Conservation (phyloP, 768 basidiomycete genomes). For the Phallus indusiatus region DNA sequence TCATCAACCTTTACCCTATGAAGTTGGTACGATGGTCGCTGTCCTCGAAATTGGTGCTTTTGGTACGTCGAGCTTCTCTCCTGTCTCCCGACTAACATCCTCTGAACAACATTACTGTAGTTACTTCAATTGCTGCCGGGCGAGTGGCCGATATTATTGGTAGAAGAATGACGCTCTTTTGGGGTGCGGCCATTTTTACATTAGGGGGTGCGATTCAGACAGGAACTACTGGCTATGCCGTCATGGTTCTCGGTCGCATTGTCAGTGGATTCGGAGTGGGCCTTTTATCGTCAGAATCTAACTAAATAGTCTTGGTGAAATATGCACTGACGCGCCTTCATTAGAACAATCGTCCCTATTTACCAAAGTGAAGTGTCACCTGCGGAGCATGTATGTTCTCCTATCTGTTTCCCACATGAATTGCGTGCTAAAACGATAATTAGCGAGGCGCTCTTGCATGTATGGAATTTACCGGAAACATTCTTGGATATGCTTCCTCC, state of each 20-base stretch:
- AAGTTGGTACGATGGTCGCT: constrained; percentile 93
- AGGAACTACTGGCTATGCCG: constrained; percentile 64
- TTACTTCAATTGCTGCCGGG: constrained; percentile 84
- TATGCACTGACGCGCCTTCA: constrained; percentile 10
- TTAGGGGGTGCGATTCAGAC: constrained; percentile 83
- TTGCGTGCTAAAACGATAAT: constrained; percentile 1
- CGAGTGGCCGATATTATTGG: constrained; percentile 82
- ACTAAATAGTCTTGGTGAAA: background rate
- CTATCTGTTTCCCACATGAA: background rate
- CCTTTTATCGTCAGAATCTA: constrained; percentile 59
- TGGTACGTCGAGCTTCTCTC: constrained; percentile 34
- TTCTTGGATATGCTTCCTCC: constrained; percentile 82
- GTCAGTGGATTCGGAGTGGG: constrained; percentile 88
- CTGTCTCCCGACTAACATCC: background rate
- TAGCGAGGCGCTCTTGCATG: constrained; percentile 87
- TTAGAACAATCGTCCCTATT: constrained; percentile 89
- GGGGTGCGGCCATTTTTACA: constrained; percentile 77
- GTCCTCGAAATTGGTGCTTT: constrained; percentile 89
- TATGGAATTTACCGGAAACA: constrained; percentile 92
- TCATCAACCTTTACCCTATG: constrained; percentile 59
- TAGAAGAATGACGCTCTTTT: constrained; percentile 72
- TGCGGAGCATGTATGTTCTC: constrained; percentile 61
- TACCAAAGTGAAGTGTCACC: constrained; percentile 96
- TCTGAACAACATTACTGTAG: constrained; percentile 28
- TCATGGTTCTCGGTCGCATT: constrained; percentile 78